A percentile compares a stretch with the other conserved stretches of the same genome.
Evolutionary conservation across 192 early-diverging fungal genomes (phyloP).

Genomic region (Gigaspora rosea): DNA sequence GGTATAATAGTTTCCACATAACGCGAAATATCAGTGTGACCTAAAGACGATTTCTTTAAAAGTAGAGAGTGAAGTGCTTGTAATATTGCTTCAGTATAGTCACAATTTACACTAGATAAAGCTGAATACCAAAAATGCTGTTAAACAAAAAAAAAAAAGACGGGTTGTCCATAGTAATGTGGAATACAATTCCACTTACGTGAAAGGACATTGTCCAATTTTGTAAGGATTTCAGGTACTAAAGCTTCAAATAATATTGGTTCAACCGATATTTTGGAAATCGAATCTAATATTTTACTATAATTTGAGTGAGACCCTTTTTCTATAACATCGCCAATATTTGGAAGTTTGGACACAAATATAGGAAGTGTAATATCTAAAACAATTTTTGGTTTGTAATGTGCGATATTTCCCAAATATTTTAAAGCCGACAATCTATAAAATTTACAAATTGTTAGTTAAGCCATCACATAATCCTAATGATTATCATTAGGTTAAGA

Average conservation of each 20-base stretch:
- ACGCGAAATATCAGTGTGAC: constrained; percentile 45
- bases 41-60: constrained; percentile 37
- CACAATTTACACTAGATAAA: constrained; percentile 30
- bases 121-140: constrained; percentile 19
- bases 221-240: constrained; percentile 49
- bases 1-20: constrained; percentile 46
- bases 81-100: constrained; percentile 53
- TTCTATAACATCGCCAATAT: constrained; percentile 35
- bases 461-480: neutral
- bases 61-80: constrained; percentile 47
- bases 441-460: neutral
- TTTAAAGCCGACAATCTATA: constrained; percentile 51
- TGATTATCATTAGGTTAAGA: neutral
- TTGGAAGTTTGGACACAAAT: constrained; percentile 56
- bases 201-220: constrained; percentile 45
- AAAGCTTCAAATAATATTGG: constrained; percentile 50
- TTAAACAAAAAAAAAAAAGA: constrained; percentile 23
- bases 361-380: constrained; percentile 55
- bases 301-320: constrained; percentile 31
- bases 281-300: constrained; percentile 44
- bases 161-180: neutral
- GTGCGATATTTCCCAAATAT: constrained; percentile 46
- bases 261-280: constrained; percentile 48
- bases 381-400: constrained; percentile 47
- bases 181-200: constrained; percentile 3